Evolutionary conservation across 176 grass and related monocot species (phyloP), one percentile per base, ranked within the genome.

Genomic region (Juncus effusus): DNA sequence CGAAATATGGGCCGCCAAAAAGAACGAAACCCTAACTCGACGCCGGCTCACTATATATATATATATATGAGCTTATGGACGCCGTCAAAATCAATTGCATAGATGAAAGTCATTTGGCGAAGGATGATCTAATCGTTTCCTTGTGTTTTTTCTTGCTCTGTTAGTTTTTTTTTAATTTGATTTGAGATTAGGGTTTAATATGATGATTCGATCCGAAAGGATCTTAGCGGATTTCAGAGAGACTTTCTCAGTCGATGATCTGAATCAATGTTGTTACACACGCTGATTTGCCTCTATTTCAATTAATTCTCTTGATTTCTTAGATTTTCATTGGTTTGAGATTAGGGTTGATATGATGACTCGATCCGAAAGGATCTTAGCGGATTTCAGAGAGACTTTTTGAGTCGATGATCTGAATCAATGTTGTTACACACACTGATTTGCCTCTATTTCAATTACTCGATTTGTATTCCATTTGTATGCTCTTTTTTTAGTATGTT

Each of bases 221-320:
- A 80, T 80, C 77, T 80, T 74, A 80, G 77, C 77, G 77, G 77
- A 80, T 80, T 80, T 80, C 77, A 67, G 77, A 65, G 77, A 80
- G 69, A 5, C 66, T 67, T 14, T 3, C 14, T 38, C 60, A 37
- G 69, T 66, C 69, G 50, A 73, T 80, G 77, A 80, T 67, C 77
- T 65, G 28, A 80, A 73, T 73, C 69, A 15, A 40, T 38, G 77
- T 80, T 67, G 77, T 80, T 80, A 80, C 77, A 80, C 77, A 74
- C 69, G 65, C 77, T 80, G 77, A 80, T n/a, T 28, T 51, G 60
- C 19, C 60, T 38, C 5, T 15, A 16, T 38, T 28, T 40, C 12
- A 39, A 38, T 10, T 53, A 38, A 3, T 63, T 63, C 9, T 45
- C 40, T 59, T 42, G 6, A 4, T 58, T 42, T 42, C 19, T 0